Evolutionary conservation across 2,329 filamentous ascomycete genomes (phyloP), one percentile per base, ranked within the genome.

Genomic region (Colletotrichum costaricense): DNA sequence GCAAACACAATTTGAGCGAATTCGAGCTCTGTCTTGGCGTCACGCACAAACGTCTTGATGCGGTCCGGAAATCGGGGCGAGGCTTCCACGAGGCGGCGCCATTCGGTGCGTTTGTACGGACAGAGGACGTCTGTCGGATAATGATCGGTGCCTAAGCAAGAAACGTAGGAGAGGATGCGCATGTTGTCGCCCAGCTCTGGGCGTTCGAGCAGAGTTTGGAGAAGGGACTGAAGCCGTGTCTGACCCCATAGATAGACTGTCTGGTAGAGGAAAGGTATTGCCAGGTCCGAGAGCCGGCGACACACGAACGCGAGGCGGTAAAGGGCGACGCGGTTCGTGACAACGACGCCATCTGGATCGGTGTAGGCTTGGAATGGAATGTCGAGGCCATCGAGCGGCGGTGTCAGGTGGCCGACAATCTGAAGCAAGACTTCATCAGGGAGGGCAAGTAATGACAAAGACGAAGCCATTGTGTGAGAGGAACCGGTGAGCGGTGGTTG

Each of bases 161-260:
- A 74, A 30, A 74, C 69, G 12, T 67, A 74, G 49, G 72, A 74
- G 11, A 74, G 69, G 28, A 72, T 63, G 68, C 72, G 72, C 67
- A 74, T 74, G 22, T 72, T 67, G 4, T 70, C 63, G 58, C 72
- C 72, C 4, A 72, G 46, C 14, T 74, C 72, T 33, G 72, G 69
- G 16, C 69, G 72, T 26, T 74, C 72, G 4, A 74, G 72, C 22
- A 74, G 69, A 14, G 72, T 74, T 26, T 74, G 72, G 42, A 74
- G 42, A 14, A 74, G 52, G 5, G 72, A 74, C 54, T 74, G 72
- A 5, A 74, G 72, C 12, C 72, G 63, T 26, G 72, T 72, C 8
- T 70, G 72, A 5, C 72, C 72, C 72, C 72, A 74, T 24, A 74
- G 42, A 30, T 74, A 74, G 52, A 74, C 69, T 1, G 72, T 74